phyloP scores from a whole-genome alignment of 257 asterid genomes.

The Solanum etuberosum region DNA sequence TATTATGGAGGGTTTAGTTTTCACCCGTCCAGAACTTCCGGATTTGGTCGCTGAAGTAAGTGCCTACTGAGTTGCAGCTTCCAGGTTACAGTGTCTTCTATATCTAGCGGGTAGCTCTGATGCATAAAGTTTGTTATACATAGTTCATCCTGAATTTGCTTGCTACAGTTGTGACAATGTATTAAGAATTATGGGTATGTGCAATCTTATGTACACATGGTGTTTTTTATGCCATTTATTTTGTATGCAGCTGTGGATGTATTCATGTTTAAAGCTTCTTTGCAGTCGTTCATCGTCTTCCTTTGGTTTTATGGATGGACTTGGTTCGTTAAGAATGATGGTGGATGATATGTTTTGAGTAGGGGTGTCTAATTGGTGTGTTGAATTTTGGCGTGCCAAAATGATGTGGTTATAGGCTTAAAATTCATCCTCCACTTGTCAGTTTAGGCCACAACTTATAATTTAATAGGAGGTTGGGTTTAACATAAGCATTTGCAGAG shows the following conservation, averaged over 20 bases:
- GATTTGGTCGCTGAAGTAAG: background rate
- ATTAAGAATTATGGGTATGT: background rate
- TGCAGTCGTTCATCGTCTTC: background rate
- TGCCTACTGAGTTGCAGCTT: background rate
- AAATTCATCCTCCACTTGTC: no score
- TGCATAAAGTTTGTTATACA: background rate
- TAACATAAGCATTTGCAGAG: no score
- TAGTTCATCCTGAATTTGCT: background rate
- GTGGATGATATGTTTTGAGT: background rate
- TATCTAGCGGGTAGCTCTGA: background rate
- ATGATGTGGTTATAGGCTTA: no score
- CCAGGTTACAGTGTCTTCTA: background rate
- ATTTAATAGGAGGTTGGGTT: no score
- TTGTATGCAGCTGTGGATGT: background rate
- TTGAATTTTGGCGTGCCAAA: background rate
- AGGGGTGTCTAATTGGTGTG: background rate
- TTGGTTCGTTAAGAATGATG: background rate
- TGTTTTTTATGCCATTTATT: background rate
- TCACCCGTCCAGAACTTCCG: background rate
- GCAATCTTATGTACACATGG: background rate
- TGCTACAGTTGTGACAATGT: background rate
- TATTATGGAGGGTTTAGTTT: background rate
- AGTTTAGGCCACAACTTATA: no score
- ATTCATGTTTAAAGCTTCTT: background rate
- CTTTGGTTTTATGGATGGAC: background rate